Base-by-base conservation (phyloP, 163 green algal genomes). In the Prototheca cutis region DNA sequence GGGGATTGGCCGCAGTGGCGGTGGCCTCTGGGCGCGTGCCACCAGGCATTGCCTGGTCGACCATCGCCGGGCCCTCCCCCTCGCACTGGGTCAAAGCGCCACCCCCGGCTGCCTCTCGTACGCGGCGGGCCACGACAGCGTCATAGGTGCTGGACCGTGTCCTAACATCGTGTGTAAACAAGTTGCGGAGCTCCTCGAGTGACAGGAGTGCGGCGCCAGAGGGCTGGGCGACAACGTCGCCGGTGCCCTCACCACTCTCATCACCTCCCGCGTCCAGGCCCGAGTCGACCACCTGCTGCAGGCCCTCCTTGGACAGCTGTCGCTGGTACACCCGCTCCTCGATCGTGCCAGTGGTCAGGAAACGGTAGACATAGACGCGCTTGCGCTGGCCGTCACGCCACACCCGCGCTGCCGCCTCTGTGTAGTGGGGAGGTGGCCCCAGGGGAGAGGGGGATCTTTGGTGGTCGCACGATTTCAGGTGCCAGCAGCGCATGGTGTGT, bases 241-340 rank as follows among this genome's bases (percentile, higher is more conserved):
- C 70, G 23, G 65, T 70, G 40, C 57, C n/a, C n/a, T n/a, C n/a
- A n/a, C n/a, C n/a, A n/a, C n/a, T n/a, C n/a, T n/a, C n/a, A n/a
- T n/a, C n/a, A n/a, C n/a, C n/a, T n/a, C n/a, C n/a, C n/a, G n/a
- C n/a, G n/a, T n/a, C n/a, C n/a, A n/a, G n/a, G n/a, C n/a, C 62
- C 53, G 53, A 51, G 48, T 64, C 70, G 58, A 82, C 59, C 42
- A 80, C 68, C 39, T 77, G 77, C 82, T 96, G 87, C 74, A 97
- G 78, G 5, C 84, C 84, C 72, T 97, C 87, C 68, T 96, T 96
- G 39, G 71, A 83, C 27, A 94, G 75, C 84, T 99, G 93, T n/a
- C 93, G 80, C 83, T 98, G 93, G 71, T 90, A 96, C 36, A 96
- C 82, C 84, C 98, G 98, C 70, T 99, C 93, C 64, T 99, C 93